These are phyloP conservation scores for Ricinus communis DNA, from an alignment of 345 rosid genomes.

Conservation along the genomic window DNA sequence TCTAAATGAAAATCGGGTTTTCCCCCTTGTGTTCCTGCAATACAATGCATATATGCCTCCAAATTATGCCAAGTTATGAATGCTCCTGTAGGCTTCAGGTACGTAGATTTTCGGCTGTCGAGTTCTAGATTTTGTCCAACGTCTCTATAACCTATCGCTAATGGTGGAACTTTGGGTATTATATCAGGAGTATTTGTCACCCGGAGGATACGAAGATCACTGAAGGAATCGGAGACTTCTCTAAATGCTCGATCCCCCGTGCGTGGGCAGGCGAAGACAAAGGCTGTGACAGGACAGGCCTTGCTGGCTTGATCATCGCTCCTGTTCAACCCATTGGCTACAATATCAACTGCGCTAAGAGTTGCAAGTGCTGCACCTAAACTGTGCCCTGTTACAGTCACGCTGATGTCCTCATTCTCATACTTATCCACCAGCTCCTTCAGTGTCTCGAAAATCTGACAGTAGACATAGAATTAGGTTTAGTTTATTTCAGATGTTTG, in stretches of 20 bases:
- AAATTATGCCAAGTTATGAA: slow-evolving; percentile 14
- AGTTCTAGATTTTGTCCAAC: slow-evolving; percentile 14
- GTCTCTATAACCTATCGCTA: slow-evolving; percentile 1
- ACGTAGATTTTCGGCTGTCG: slow-evolving; percentile 5
- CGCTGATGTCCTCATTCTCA: slow-evolving; percentile 48
- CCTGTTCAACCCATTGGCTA: slow-evolving; percentile 21
- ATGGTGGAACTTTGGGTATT: slow-evolving; percentile 9
- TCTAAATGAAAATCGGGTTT: slow-evolving; percentile 12
- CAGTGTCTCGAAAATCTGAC: slow-evolving; percentile 16
- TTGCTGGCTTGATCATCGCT: neutral
- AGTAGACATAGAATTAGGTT: neutral
- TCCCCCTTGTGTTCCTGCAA: slow-evolving; percentile 21
- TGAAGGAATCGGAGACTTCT: neutral
- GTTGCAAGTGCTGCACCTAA: slow-evolving; percentile 54
- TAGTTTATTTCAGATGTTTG: too few species aligned
- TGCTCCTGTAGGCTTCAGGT: slow-evolving; percentile 13
- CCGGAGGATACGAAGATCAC: neutral
- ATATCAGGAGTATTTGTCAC: slow-evolving; percentile 4
- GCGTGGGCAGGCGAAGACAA: slow-evolving; percentile 16
- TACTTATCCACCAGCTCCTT: slow-evolving; percentile 39
- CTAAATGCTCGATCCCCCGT: slow-evolving; percentile 17
- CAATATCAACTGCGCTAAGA: slow-evolving; percentile 49
- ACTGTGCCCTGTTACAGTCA: slow-evolving; percentile 61
- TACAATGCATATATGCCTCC: slow-evolving; percentile 20
- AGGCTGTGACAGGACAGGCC: slow-evolving; percentile 19